phyloP scores from a whole-genome alignment of 164 flowering plant genomes.

The Annona cherimola region DNA sequence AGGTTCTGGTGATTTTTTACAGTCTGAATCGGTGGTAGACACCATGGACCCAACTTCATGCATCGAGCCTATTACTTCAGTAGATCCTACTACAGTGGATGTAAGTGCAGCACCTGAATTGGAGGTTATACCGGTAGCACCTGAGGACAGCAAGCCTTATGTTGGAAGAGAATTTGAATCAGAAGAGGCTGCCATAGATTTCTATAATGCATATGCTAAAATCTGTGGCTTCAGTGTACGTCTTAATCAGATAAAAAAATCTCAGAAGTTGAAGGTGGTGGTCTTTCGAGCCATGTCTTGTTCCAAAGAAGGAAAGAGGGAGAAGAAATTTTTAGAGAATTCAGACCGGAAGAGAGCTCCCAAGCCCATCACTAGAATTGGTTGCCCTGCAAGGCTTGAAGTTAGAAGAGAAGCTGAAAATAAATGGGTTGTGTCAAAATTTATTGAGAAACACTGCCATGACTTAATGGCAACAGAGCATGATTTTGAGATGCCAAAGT shows the following conservation, averaged over 20 bases:
- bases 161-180: not conserved
- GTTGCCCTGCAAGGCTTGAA: not conserved
- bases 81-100: not conserved
- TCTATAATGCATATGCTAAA: conserved; percentile 2
- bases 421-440: not conserved
- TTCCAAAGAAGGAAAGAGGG: conserved; percentile 2
- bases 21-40: not conserved
- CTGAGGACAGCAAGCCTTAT: not conserved
- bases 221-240: not conserved
- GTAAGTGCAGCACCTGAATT: not conserved
- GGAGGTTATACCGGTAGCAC: not conserved
- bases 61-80: not conserved
- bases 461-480: not conserved
- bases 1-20: not conserved
- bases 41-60: not conserved
- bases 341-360: not conserved
- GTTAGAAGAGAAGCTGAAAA: not conserved
- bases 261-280: not conserved
- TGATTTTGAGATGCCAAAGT: not conserved
- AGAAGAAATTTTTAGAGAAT: not conserved
- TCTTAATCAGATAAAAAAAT: not conserved
- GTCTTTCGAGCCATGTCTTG: not conserved
- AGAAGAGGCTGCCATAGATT: not conserved
- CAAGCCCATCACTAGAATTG: not conserved
- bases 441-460: not conserved